A percentile compares a stretch with the other conserved stretches of the same genome.
Conservation (phyloP, 805 yeast species). For the Lipomyces lipofer region DNA sequence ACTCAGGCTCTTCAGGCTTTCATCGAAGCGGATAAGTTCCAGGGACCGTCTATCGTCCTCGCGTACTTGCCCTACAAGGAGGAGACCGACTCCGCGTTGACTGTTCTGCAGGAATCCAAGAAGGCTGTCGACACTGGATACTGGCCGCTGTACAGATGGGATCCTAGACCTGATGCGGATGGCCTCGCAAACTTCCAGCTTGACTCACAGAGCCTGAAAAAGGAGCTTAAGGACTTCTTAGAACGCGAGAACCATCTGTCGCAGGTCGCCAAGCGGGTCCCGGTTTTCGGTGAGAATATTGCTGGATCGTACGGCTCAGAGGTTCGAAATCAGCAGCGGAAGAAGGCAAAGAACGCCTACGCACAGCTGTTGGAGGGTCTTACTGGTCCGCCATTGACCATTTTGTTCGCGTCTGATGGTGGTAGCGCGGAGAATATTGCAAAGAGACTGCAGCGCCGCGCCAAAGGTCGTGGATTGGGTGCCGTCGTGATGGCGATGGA, state of each 20-base stretch:
- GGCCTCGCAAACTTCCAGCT: slow-evolving; percentile 63
- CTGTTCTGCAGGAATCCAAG: slow-evolving; percentile 82
- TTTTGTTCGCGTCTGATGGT: slow-evolving; percentile 88
- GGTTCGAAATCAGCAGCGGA: slow-evolving; percentile 58
- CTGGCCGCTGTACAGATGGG: slow-evolving; percentile 91
- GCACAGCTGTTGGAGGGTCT: slow-evolving; percentile 77
- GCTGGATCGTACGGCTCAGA: slow-evolving; percentile 61
- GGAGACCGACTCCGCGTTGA: slow-evolving; percentile 62
- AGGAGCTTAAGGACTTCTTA: slow-evolving; percentile 73
- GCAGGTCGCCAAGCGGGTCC: slow-evolving; percentile 66
- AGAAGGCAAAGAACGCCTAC: slow-evolving; percentile 75
- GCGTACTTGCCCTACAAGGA: slow-evolving; percentile 80
- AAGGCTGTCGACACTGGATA: slow-evolving; percentile 89
- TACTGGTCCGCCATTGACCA: slow-evolving; percentile 86
- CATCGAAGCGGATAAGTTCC: slow-evolving; percentile 81
- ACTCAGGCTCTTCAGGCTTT: slow-evolving; percentile 88
- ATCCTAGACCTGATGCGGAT: slow-evolving; percentile 58
- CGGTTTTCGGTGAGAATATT: slow-evolving; percentile 75
- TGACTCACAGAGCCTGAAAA: slow-evolving; percentile 79
- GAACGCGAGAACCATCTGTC: slow-evolving; percentile 89
- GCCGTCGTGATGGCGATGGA: slow-evolving; percentile 67
- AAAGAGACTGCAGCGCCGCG: slow-evolving; percentile 73
- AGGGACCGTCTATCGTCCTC: slow-evolving; percentile 88
- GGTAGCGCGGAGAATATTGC: slow-evolving; percentile 86
- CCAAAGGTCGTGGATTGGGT: slow-evolving; percentile 75